phyloP scores from a whole-genome alignment of 495 filamentous ascomycete genomes.

The Aspergillus conjunctus region DNA sequence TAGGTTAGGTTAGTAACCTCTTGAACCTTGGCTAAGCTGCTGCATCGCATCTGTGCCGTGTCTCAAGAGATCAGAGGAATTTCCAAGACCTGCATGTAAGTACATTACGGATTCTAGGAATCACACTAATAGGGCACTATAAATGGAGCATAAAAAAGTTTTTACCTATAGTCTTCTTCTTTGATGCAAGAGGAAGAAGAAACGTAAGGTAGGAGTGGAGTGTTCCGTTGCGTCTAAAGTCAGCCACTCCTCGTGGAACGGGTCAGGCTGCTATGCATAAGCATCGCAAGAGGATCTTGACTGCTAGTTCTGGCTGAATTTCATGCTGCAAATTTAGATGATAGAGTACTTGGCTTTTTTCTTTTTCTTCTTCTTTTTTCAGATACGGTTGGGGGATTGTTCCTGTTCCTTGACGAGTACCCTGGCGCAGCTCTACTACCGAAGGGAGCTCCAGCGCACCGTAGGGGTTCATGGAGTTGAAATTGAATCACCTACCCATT shows the following conservation, averaged over 20 bases:
- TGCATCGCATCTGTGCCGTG: slow-evolving; percentile 10
- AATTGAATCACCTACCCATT: not conserved
- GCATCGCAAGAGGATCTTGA: slow-evolving; percentile 7
- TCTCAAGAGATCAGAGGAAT: slow-evolving; percentile 10
- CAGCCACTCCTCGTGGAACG: slow-evolving; percentile 26
- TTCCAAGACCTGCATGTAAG: slow-evolving; percentile 4
- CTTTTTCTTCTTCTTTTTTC: not conserved
- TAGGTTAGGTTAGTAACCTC: slow-evolving; percentile 1
- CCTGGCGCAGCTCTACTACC: no score
- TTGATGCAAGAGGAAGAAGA: not conserved
- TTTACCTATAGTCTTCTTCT: not conserved
- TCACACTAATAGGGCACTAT: not conserved
- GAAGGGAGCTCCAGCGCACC: no score
- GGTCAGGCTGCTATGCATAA: slow-evolving; percentile 29
- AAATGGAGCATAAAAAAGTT: not conserved
- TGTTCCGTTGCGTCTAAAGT: slow-evolving; percentile 21
- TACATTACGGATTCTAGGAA: not conserved
- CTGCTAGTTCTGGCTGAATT: not conserved
- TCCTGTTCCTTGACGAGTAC: no score
- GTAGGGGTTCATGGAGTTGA: not conserved
- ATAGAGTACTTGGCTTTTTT: not conserved
- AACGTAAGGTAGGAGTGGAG: slow-evolving; percentile 11
- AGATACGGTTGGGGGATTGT: not conserved
- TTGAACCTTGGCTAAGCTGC: not conserved
- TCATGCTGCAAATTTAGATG: not conserved